phyloP scores from a whole-genome alignment of 352 stramenopile species.

The Phytophthora foliorum region DNA sequence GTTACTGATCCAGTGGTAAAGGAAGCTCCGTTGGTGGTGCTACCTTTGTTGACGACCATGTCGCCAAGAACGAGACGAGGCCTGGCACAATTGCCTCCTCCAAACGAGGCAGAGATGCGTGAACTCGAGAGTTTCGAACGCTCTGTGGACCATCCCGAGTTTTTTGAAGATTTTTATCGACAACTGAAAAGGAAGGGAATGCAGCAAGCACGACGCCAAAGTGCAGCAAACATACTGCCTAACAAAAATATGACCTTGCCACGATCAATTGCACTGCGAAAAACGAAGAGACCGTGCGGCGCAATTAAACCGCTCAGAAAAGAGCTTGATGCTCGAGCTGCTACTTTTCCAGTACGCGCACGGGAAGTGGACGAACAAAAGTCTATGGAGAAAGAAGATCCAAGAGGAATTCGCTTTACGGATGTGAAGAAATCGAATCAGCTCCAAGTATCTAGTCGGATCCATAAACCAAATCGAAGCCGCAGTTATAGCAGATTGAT shows the following conservation, averaged over 20 bases:
- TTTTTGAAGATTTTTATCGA: constrained; percentile 46
- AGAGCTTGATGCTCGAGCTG: background rate
- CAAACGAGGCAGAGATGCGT: constrained; percentile 43
- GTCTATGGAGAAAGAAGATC: constrained; percentile 8
- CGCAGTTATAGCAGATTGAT: constrained; percentile 28
- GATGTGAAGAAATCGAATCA: constrained; percentile 2
- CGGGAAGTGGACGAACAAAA: constrained; percentile 1
- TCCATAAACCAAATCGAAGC: constrained; percentile 6
- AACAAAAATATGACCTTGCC: background rate
- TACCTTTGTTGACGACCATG: constrained; percentile 61
- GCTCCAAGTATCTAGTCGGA: background rate
- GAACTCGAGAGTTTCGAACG: constrained; percentile 56
- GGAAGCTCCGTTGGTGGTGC: constrained; percentile 4
- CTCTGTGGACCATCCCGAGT: constrained; percentile 38
- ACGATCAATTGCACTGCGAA: constrained; percentile 8
- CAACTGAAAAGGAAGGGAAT: constrained; percentile 33
- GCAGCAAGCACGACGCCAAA: constrained; percentile 10
- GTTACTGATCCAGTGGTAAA: background rate
- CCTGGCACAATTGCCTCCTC: constrained; percentile 51
- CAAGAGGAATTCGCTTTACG: background rate
- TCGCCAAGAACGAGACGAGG: constrained; percentile 56
- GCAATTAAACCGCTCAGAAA: constrained; percentile 21
- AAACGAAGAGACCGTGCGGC: constrained; percentile 8
- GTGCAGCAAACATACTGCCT: background rate
- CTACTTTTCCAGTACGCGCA: background rate